phyloP scores from a whole-genome alignment of 345 rosid species.

The Aurinia saxatilis region DNA sequence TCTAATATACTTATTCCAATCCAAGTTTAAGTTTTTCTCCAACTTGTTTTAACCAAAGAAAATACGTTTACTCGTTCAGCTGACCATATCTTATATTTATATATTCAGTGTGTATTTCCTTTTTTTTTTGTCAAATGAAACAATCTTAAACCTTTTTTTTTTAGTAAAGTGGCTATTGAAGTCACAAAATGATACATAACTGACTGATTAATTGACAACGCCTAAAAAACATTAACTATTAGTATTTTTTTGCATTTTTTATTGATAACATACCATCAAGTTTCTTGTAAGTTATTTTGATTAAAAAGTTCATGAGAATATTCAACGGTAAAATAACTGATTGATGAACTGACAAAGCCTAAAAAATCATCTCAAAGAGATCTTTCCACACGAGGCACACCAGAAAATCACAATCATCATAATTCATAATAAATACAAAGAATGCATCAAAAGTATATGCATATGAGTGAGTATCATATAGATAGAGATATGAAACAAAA shows the following conservation, averaged over 20 bases:
- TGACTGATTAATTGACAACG: too few species aligned
- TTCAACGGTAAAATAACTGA: neutral
- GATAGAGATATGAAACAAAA: neutral
- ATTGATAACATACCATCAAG: neutral
- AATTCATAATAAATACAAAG: slow-evolving; percentile 1
- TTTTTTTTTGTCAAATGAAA: too few species aligned
- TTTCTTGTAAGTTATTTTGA: neutral
- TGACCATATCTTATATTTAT: too few species aligned
- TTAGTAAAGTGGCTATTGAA: too few species aligned
- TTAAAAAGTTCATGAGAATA: neutral
- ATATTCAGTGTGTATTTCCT: neutral
- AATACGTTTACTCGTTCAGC: too few species aligned
- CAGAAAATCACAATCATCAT: neutral
- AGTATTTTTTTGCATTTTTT: too few species aligned
- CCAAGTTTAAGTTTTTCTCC: neutral
- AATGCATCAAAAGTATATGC: slow-evolving; percentile 12
- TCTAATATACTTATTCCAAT: neutral
- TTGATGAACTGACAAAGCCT: neutral
- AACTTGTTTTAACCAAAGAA: neutral
- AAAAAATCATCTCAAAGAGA: neutral
- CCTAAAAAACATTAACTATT: too few species aligned
- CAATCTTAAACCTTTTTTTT: too few species aligned
- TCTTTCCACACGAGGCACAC: slow-evolving; percentile 4
- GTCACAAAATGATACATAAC: too few species aligned
- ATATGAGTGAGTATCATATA: neutral